Evolutionary conservation across 176 grass and related monocot species (phyloP).

Genomic region (Rhynchospora pubera): DNA sequence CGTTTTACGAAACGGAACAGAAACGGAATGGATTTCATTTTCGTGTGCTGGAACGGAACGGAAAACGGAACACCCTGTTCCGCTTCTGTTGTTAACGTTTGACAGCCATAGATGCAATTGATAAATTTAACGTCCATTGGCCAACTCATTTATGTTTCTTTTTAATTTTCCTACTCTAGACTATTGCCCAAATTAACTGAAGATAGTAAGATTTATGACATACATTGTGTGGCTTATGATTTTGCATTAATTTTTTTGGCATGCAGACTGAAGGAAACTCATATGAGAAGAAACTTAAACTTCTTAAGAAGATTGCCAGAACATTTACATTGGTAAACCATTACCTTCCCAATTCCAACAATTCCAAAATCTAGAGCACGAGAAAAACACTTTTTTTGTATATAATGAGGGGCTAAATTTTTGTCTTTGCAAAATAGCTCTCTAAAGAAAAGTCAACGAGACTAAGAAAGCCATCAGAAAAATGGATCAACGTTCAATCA

Average conservation of each 20-base stretch:
- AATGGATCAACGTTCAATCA: background rate
- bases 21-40: too few relatives aligned
- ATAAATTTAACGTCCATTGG: background rate
- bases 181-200: slow-evolving; percentile 1
- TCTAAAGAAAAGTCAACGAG: background rate
- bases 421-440: background rate
- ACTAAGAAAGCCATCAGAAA: background rate
- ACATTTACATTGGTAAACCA: background rate
- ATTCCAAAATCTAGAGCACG: background rate
- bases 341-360: background rate
- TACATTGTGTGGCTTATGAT: background rate
- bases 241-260: slow-evolving; percentile 18
- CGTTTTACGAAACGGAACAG: too few relatives aligned
- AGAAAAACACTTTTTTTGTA: background rate
- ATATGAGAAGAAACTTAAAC: slow-evolving; percentile 82
- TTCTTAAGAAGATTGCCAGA: slow-evolving; percentile 28
- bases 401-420: background rate
- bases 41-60: too few relatives aligned
- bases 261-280: slow-evolving; percentile 90
- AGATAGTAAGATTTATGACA: slow-evolving; percentile 19
- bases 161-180: background rate
- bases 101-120: too few relatives aligned
- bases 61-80: too few relatives aligned
- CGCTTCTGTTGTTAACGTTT: too few relatives aligned
- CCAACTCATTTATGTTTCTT: background rate